Evolutionary conservation across 2,329 filamentous ascomycete genomes (phyloP), one percentile per base, ranked within the genome.

Genomic region (Tolypocladium pustulatum): DNA sequence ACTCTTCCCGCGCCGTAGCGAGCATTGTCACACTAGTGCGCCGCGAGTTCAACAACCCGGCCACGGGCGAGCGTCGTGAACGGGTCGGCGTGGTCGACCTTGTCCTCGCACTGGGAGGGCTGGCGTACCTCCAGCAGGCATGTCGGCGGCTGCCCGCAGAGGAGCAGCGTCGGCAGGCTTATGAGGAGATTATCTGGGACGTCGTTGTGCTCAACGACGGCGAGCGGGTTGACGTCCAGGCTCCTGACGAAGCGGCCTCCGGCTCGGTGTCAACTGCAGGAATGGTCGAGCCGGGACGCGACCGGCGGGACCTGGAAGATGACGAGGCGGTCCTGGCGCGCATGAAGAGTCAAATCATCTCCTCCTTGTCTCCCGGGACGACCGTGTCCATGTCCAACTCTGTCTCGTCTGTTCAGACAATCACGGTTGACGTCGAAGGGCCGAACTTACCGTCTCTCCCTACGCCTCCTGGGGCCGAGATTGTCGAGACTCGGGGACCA

Each of bases 1-100:
- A 88, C 67, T 86, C 84, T 2, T 87, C 85, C 2, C 75, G 84
- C 46, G 85, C 85, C 13, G 85, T 88, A 60, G 83, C 84, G 2
- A 85, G 83, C 67, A 87, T 88, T 65, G 79, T 88, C 62, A 81
- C 81, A 1, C 72, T 88, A 37, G 80, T 88, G 54, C 78, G 83
- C 36, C 78, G 83, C 59, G 85, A 88, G 68, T 86, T 88, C 60
- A 79, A 81, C 57, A 85, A 86, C 59, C 83, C 84, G 0, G 78
- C 81, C 10, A 86, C 83, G 0, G 84, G 83, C 6, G 73, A 75
- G 3, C 75, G 78, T 53, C 82, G 82, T 10, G 85, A 87, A 66
- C 78, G 74, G 53, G 82, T 88, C 27, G 79, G 83, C 2, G 78
- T 86, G 17, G 70, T 78, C 5, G 85, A 88, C 66, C 73, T 88